phyloP scores from a whole-genome alignment of 1,284 basidiomycete genomes.

The Ustilago xerochloae region DNA sequence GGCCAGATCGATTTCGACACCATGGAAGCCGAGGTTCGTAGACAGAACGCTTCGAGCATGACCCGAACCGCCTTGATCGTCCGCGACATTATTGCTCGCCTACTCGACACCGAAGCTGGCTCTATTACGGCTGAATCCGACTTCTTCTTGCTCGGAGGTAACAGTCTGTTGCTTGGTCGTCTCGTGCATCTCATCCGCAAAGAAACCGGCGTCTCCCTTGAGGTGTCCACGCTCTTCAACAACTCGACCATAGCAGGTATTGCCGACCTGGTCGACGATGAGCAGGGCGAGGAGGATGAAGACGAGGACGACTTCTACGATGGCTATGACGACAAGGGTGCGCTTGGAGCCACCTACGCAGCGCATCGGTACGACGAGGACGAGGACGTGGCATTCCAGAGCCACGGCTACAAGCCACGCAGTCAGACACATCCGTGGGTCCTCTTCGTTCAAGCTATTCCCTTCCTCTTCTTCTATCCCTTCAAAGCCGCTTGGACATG shows the following conservation, averaged over 20 bases:
- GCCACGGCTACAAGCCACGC: conserved; percentile 65
- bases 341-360: conserved; percentile 49
- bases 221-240: conserved; percentile 66
- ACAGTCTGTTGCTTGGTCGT: conserved; percentile 66
- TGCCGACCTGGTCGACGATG: conserved; percentile 63
- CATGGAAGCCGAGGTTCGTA: conserved; percentile 67
- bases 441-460: conserved; percentile 62
- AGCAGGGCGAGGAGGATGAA: conserved; percentile 57
- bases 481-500: conserved; percentile 68
- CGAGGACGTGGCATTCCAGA: conserved; percentile 60
- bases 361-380: conserved; percentile 66
- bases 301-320: conserved; percentile 60
- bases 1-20: conserved; percentile 66
- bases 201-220: conserved; percentile 66
- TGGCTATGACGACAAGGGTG: conserved; percentile 65
- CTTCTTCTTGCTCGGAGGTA: conserved; percentile 68
- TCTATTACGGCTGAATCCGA: conserved; percentile 68
- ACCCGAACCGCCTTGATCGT: conserved; percentile 65
- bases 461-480: conserved; percentile 67
- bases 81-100: conserved; percentile 65
- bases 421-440: conserved; percentile 66
- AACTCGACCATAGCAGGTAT: conserved; percentile 67
- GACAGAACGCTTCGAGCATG: conserved; percentile 67
- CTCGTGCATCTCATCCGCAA: conserved; percentile 67
- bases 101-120: conserved; percentile 66